These are phyloP conservation scores for Zygoascus bituminiphila DNA, from an alignment of 805 yeast species.

Conservation along the genomic window DNA sequence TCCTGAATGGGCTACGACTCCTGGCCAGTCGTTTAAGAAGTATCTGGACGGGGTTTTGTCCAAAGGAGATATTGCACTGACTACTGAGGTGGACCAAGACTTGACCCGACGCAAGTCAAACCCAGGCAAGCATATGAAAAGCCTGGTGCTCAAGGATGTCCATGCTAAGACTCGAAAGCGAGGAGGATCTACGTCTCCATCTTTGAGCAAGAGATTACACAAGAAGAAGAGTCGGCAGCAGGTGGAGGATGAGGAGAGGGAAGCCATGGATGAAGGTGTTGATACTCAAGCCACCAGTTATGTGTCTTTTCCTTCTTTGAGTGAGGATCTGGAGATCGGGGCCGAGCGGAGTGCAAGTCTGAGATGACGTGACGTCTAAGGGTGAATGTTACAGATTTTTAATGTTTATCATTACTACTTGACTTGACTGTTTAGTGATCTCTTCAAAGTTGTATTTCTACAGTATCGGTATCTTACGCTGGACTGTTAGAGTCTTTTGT, in stretches of 20 bases:
- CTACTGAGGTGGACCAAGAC: conserved; percentile 1
- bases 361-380: no score
- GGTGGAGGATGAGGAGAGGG: background rate
- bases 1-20: conserved; percentile 15
- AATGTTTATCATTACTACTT: no score
- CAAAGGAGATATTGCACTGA: background rate
- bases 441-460: no score
- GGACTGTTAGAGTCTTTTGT: no score
- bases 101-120: background rate
- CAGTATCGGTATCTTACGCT: no score
- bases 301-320: conserved; percentile 12
- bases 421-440: no score
- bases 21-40: conserved; percentile 12
- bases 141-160: background rate
- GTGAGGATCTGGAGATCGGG: conserved; percentile 7
- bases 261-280: background rate
- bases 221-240: background rate
- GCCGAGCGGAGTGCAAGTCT: no score
- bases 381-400: no score
- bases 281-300: conserved; percentile 2
- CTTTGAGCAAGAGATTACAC: background rate
- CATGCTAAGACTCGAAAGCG: background rate
- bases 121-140: background rate
- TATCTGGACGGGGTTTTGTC: conserved; percentile 9
- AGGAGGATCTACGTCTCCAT: background rate